Evolutionary conservation across 768 basidiomycete species (phyloP).

Genomic region (Pleurotus cornucopiae): DNA sequence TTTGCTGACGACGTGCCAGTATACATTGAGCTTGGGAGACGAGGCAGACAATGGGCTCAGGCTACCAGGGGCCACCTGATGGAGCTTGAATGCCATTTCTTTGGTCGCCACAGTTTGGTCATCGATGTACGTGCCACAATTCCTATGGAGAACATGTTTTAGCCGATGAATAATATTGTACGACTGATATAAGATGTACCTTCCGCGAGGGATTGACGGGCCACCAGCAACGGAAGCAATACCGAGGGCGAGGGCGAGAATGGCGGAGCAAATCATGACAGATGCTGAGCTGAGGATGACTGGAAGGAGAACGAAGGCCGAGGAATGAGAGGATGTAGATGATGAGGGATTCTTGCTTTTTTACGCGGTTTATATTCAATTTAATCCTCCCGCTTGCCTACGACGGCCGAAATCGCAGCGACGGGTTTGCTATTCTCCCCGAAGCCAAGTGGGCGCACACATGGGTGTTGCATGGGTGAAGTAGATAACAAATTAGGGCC

Average conservation of each 20-base stretch:
- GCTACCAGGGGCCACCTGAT: constrained; percentile 25
- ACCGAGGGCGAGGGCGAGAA: neutral
- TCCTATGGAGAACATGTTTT: constrained; percentile 14
- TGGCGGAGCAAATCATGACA: constrained; percentile 2
- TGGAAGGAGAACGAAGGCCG: neutral
- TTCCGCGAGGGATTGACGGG: constrained; percentile 1
- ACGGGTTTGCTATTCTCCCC: neutral
- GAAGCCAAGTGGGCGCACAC: constrained; percentile 3
- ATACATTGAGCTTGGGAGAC: constrained; percentile 17
- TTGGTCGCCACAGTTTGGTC: constrained; percentile 28
- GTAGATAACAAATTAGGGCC: neutral
- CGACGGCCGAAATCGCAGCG: constrained; percentile 1
- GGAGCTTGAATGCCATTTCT: constrained; percentile 37
- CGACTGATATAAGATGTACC: neutral
- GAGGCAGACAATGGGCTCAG: neutral
- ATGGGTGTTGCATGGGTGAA: neutral
- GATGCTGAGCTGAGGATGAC: neutral
- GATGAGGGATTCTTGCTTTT: neutral
- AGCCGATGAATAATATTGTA: too few species aligned
- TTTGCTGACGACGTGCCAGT: constrained; percentile 31
- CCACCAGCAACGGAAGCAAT: neutral
- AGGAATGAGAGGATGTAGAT: neutral
- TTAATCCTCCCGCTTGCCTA: neutral
- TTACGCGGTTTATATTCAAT: neutral
- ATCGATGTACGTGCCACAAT: constrained; percentile 34